Base-by-base conservation (phyloP, 2,329 filamentous ascomycete species). In the Penicillium janthinellum region DNA sequence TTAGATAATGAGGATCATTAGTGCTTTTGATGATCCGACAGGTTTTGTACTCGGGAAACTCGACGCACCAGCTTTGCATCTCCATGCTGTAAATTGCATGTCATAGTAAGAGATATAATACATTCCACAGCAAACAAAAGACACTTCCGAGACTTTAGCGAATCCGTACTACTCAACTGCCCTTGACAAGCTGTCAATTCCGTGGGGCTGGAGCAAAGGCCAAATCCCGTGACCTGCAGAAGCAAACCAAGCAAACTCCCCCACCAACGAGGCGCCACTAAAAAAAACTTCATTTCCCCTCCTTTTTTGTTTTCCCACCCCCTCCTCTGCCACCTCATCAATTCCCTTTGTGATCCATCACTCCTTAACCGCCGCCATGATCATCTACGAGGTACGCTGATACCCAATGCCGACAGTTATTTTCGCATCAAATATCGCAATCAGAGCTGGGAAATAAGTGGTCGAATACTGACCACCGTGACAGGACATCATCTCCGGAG, bases 401-500 rank as follows among this genome's bases (percentile, higher is more conserved):
- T 28, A 31, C 25, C 37, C 20, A 37, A 54, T 6, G 8, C 37
- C 8, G 17, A 17, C 37, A 8, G 11, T 8, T 15, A 28, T 25
- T 52, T 38, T 25, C 22, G 49, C 49, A 11, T 31, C 3, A 12
- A 47, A 47, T 31, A 17, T 28, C 17, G 42, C 58, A 5, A 5
- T 48, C 39, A n/a, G 14, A 37, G 52, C 25, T 37, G 4, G n/a
- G 35, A 12, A 28, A 38, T 17, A 38, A 12, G 39, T 20, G 17
- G 17, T 17, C 28, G 28, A 37, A 47, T 7, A 35, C 42, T 37
- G 59, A 54, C 38, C 42, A 65, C 59, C 17, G 54, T 48, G 50
- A 62, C 73, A 99, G 95, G 95, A 99, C 78, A 82, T 95, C 72
- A 78, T 97, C 81, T 90, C 87, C 80, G 91, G 83, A 68, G 94